Evolutionary conservation across 78 protist species (phyloP).

Genomic region (Tieghemostelium lacteum): DNA sequence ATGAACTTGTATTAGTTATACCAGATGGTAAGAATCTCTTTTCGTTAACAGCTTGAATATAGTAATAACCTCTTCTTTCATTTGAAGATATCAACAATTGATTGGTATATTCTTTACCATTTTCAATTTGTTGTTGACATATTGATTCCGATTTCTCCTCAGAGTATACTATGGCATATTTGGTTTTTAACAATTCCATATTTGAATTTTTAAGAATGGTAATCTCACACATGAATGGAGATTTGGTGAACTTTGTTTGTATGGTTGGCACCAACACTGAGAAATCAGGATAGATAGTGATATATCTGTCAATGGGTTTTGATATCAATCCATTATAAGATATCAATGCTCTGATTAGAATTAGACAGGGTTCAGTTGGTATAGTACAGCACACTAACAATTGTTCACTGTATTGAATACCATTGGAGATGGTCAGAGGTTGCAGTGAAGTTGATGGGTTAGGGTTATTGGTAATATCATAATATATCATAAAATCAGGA

Average conservation of each 20-base stretch:
- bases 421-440: too few species aligned
- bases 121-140: not conserved
- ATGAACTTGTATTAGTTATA: too few species aligned
- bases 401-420: conserved; percentile 1
- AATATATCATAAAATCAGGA: too few species aligned
- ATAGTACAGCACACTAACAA: too few species aligned
- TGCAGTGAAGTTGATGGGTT: too few species aligned
- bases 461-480: too few species aligned
- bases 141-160: not conserved
- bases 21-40: too few species aligned
- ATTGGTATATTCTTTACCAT: not conserved
- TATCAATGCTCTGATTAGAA: conserved; percentile 15
- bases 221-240: not conserved
- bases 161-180: not conserved
- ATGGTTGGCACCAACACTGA: not conserved
- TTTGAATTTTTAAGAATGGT: conserved; percentile 3
- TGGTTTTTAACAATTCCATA: not conserved
- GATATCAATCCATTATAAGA: not conserved
- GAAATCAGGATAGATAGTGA: not conserved
- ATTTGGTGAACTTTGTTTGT: not conserved
- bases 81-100: not conserved
- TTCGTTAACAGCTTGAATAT: too few species aligned
- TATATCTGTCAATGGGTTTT: not conserved
- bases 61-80: too few species aligned
- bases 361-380: not conserved